phyloP scores from a whole-genome alignment of 306 rosid species.

The Casuarina equisetifolia region DNA sequence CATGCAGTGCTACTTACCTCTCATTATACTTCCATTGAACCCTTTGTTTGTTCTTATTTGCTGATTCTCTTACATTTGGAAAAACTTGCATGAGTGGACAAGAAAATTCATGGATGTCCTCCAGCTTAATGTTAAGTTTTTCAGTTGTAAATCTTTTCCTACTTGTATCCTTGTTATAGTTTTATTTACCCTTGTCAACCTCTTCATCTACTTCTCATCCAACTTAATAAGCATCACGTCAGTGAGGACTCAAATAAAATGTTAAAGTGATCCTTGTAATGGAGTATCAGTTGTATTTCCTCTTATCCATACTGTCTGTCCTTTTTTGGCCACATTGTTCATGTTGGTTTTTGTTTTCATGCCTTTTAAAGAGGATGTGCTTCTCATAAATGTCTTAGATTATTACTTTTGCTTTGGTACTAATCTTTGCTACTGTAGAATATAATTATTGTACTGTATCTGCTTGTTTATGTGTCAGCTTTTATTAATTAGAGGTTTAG shows the following conservation, averaged over 20 bases:
- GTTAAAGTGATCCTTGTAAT: neutral
- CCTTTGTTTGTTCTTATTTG: neutral
- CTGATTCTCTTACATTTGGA: too few species aligned
- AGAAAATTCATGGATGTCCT: too few species aligned
- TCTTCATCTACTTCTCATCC: too few species aligned
- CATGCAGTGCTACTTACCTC: neutral
- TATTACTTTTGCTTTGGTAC: neutral
- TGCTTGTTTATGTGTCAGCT: neutral
- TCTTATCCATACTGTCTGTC: neutral
- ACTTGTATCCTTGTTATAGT: too few species aligned
- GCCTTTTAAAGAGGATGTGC: neutral
- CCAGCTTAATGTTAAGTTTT: too few species aligned
- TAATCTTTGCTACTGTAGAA: neutral
- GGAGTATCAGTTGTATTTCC: neutral
- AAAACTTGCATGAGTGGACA: too few species aligned
- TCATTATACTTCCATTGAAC: neutral
- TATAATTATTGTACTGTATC: neutral
- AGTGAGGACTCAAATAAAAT: too few species aligned
- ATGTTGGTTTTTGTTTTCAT: neutral
- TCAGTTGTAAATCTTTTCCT: too few species aligned
- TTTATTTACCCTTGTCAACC: too few species aligned
- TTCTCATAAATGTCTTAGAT: neutral
- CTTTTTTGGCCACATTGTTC: neutral
- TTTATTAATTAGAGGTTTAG: neutral
- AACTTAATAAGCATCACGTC: too few species aligned